A percentile compares a stretch with the other conserved stretches of the same genome.
phyloP scores from a whole-genome alignment of 495 filamentous ascomycete genomes.

The Penicillium pancosmium region DNA sequence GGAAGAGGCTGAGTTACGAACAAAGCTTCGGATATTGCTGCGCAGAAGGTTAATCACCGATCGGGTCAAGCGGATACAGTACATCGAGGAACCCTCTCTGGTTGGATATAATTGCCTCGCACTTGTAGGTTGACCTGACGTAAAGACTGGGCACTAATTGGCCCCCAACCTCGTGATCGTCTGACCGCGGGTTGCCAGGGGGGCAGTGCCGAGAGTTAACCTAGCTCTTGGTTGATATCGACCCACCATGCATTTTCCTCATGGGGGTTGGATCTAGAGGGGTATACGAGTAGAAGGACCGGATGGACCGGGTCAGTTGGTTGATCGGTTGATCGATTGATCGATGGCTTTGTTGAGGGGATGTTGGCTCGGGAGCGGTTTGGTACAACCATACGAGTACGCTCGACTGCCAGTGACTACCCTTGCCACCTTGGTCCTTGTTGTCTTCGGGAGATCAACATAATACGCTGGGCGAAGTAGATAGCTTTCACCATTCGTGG shows the following conservation, averaged over 20 bases:
- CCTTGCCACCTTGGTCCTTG: no score
- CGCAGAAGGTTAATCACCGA: background rate
- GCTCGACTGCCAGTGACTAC: no score
- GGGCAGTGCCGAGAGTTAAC: background rate
- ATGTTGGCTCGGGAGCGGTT: no score
- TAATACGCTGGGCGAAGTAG: no score
- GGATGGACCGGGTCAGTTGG: background rate
- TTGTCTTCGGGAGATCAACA: no score
- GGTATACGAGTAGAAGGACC: no score
- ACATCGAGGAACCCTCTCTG: background rate
- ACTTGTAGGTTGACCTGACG: background rate
- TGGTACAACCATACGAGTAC: no score
- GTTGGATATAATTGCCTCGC: background rate
- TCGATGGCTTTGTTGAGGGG: background rate
- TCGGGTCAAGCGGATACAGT: background rate
- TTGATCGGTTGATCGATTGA: background rate
- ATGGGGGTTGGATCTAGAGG: background rate
- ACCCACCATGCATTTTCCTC: background rate
- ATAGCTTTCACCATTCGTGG: no score
- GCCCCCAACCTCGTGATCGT: conserved; percentile 4
- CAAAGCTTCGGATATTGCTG: background rate
- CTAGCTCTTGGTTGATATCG: background rate
- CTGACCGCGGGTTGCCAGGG: conserved; percentile 1
- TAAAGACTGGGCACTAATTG: background rate
- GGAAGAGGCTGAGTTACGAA: background rate